Evolutionary conservation across 164 flowering plant species (phyloP).

Genomic region (Vitis cinerea): DNA sequence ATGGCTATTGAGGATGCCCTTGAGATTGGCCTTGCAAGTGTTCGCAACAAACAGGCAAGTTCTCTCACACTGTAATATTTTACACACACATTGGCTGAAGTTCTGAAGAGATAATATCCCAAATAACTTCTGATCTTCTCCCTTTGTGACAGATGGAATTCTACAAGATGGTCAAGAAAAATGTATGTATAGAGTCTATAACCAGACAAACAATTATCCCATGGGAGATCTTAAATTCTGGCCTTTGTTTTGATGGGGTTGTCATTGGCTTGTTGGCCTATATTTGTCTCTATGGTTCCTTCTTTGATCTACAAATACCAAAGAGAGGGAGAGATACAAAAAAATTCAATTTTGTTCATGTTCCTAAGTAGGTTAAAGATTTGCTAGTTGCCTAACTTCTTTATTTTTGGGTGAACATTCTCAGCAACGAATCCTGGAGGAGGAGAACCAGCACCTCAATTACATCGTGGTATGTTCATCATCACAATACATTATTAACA

Average conservation of each 20-base stretch:
- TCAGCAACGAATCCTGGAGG: constrained; percentile 51
- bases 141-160: constrained; percentile 4
- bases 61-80: neutral
- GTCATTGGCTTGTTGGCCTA: neutral
- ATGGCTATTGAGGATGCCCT: constrained; percentile 61
- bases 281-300: neutral
- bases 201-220: neutral
- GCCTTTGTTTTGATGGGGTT: neutral
- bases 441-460: constrained; percentile 47
- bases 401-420: constrained; percentile 1
- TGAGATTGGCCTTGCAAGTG: constrained; percentile 46
- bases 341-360: neutral
- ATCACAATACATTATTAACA: neutral
- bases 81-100: neutral
- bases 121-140: neutral
- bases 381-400: neutral
- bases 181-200: constrained; percentile 28
- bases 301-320: neutral
- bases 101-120: neutral
- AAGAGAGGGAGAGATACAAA: neutral
- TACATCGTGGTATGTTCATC: constrained; percentile 38
- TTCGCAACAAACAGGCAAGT: constrained; percentile 46
- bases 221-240: neutral
- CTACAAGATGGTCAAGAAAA: constrained; percentile 26
- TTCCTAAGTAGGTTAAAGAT: neutral